Conservation (phyloP, 148 eudicot genomes). For the Tetragonia tetragonoides region DNA sequence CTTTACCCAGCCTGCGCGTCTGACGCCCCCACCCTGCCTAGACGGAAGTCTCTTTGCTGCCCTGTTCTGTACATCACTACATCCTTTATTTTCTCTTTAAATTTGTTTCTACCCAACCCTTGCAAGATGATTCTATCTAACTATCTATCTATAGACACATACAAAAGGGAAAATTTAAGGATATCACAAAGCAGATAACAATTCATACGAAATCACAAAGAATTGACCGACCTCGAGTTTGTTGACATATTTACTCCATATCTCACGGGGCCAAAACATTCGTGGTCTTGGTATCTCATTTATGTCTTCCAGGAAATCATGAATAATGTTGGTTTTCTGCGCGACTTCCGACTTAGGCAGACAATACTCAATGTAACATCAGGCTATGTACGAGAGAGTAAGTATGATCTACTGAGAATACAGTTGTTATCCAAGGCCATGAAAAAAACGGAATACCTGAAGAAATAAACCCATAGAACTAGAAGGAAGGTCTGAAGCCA, state of each 20-base stretch:
- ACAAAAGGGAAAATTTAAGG: too few species aligned
- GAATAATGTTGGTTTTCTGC: constrained; percentile 91
- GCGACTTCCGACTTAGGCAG: neutral
- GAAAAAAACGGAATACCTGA: constrained; percentile 52
- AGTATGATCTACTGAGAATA: neutral
- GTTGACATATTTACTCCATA: constrained; percentile 83
- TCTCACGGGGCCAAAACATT: constrained; percentile 93
- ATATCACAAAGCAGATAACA: too few species aligned
- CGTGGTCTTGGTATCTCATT: constrained; percentile 91
- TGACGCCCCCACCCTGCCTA: too few species aligned
- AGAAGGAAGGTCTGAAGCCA: constrained; percentile 58
- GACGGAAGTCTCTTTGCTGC: too few species aligned
- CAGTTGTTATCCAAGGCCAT: neutral
- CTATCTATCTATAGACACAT: too few species aligned
- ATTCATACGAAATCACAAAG: neutral
- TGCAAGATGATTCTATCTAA: too few species aligned
- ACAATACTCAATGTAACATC: constrained; percentile 18
- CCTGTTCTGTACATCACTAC: too few species aligned
- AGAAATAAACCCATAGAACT: constrained; percentile 95
- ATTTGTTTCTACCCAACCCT: too few species aligned
- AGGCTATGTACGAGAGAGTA: neutral
- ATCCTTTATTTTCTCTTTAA: too few species aligned
- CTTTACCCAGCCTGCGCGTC: too few species aligned
- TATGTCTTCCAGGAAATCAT: constrained; percentile 91
- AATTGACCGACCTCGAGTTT: constrained; percentile 70